These are phyloP conservation scores for Claviceps africana DNA, from an alignment of 2,329 filamentous ascomycete genomes.

Conservation along the genomic window DNA sequence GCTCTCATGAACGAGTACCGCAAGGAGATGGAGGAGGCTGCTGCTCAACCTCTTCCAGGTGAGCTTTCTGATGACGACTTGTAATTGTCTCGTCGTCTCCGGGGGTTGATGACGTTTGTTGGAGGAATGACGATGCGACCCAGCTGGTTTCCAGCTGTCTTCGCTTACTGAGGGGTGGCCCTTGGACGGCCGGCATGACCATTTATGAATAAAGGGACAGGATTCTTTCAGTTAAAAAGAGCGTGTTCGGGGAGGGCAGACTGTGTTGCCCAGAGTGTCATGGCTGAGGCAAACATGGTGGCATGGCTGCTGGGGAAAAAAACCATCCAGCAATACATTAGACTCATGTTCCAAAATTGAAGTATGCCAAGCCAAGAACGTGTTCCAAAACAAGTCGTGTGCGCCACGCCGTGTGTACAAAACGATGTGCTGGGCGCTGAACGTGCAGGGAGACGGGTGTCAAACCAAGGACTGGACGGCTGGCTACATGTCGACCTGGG, in stretches of 20 bases:
- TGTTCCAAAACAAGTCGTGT: neutral
- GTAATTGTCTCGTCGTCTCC: conserved; percentile 25
- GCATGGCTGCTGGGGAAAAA: conserved; percentile 15
- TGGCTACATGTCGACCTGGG: neutral
- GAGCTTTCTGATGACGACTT: conserved; percentile 72
- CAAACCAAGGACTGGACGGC: neutral
- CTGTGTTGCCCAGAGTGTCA: conserved; percentile 16
- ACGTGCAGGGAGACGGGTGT: neutral
- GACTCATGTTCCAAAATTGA: conserved; percentile 20
- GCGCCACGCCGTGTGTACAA: neutral
- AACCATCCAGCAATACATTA: conserved; percentile 16
- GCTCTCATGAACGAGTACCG: conserved; percentile 68
- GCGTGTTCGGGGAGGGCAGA: conserved; percentile 21
- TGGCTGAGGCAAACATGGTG: conserved; percentile 18
- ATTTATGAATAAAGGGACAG: conserved; percentile 23
- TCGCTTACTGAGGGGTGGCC: conserved; percentile 13
- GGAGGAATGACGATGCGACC: conserved; percentile 13
- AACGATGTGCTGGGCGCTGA: neutral
- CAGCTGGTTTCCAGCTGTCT: conserved; percentile 11
- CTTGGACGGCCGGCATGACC: conserved; percentile 22
- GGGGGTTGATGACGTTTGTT: conserved; percentile 1
- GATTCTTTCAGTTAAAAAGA: conserved; percentile 20
- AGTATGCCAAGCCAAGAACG: conserved; percentile 9
- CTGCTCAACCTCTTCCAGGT: conserved; percentile 74
- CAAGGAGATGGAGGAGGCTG: conserved; percentile 76